A percentile compares a stretch with the other conserved stretches of the same genome.
Evolutionary conservation across 345 rosid genomes (phyloP).

Genomic region (Camelina neglecta): DNA sequence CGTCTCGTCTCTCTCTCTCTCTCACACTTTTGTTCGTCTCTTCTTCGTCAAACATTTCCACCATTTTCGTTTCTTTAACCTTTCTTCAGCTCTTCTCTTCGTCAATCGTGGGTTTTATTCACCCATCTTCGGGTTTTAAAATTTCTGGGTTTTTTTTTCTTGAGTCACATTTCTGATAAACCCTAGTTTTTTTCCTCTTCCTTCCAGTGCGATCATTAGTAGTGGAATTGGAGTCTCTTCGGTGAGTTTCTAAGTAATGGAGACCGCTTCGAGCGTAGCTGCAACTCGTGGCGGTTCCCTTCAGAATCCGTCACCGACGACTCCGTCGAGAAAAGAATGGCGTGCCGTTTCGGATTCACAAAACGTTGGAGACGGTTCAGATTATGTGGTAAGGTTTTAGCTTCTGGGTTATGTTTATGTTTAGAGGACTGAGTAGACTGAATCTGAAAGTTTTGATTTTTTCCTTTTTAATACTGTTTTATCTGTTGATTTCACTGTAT

Average conservation of each 20-base stretch:
- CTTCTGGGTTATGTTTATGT: conserved; percentile 16
- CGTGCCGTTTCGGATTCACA: conserved; percentile 89
- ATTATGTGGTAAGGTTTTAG: conserved; percentile 54
- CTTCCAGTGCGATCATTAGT: conserved; percentile 10
- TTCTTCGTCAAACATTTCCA: conserved; percentile 37
- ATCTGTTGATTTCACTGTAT: neutral
- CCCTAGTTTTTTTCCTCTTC: conserved; percentile 37
- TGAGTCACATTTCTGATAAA: conserved; percentile 22
- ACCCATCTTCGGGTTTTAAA: neutral
- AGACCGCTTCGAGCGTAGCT: conserved; percentile 70
- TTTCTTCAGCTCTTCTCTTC: conserved; percentile 13
- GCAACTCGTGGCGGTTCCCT: conserved; percentile 69
- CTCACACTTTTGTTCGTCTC: conserved; percentile 29
- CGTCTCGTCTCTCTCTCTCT: conserved; percentile 23
- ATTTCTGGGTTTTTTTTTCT: conserved; percentile 25
- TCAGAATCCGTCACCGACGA: conserved; percentile 52
- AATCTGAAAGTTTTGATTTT: conserved; percentile 3
- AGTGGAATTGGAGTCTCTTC: conserved; percentile 36
- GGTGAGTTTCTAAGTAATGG: conserved; percentile 55
- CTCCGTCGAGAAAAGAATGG: conserved; percentile 81
- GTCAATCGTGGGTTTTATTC: conserved; percentile 1
- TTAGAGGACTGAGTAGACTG: conserved; percentile 1
- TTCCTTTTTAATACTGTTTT: neutral
- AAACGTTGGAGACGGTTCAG: conserved; percentile 56
- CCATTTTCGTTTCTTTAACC: conserved; percentile 29